phyloP scores from a whole-genome alignment of 371 early-diverging fungal genomes.

The Chytridium lagenaria region DNA sequence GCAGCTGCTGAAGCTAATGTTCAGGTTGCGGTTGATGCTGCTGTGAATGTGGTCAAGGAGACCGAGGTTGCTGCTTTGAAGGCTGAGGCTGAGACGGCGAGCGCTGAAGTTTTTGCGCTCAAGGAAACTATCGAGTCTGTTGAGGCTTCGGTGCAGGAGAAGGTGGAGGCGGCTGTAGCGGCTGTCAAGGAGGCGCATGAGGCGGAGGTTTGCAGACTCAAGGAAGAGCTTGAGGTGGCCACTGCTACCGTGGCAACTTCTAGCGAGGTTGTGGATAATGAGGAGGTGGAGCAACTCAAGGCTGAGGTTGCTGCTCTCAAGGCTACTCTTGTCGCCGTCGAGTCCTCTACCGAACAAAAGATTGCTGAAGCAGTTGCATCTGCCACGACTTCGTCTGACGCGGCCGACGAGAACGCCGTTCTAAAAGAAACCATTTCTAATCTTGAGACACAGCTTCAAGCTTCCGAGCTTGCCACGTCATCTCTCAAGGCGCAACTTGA shows the following conservation, averaged over 20 bases:
- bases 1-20: neutral
- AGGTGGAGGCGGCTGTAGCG: neutral
- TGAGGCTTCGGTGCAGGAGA: neutral
- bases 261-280: neutral
- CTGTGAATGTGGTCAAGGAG: neutral
- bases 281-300: constrained; percentile 11
- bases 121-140: neutral
- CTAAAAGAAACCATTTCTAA: constrained; percentile 9
- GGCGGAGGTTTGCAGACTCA: neutral
- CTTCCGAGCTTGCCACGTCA: neutral
- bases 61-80: neutral
- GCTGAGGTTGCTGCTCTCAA: constrained; percentile 11
- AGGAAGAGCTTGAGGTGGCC: neutral
- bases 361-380: neutral
- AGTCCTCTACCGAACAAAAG: neutral
- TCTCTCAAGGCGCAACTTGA: constrained; percentile 10
- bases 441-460: constrained; percentile 8
- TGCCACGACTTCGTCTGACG: neutral
- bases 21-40: neutral
- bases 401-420: constrained; percentile 2
- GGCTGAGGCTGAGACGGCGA: neutral
- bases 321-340: neutral
- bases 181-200: neutral
- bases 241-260: neutral
- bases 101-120: neutral